Base-by-base conservation (phyloP, 192 early-diverging fungal species). In the Paraglomus brasilianum region DNA sequence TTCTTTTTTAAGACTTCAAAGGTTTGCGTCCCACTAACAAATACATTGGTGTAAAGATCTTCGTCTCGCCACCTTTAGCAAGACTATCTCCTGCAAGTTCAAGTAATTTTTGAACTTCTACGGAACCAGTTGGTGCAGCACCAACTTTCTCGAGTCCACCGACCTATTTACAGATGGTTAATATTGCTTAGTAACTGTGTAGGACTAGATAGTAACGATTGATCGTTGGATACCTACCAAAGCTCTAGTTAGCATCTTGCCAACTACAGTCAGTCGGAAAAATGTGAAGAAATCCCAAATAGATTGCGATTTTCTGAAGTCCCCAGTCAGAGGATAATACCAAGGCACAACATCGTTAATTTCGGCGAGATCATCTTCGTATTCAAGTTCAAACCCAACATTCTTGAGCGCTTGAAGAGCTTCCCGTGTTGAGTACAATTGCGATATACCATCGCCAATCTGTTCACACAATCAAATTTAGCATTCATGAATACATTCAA, bases 11-110 rank as follows among this genome's bases (percentile, higher is more conserved):
- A n/a, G n/a, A n/a, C n/a, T n/a, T n/a, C n/a, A 67, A 21, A 19
- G 89, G 91, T 76, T 93, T 91, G 64, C 81, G 81, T 11, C 85
- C 90, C 63, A 88, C 86, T 43, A 93, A 87, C 65, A 91, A 88
- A 82, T 89, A 97, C 96, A 98, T 98, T 69, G 96, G 96, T 10
- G 96, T 98, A 70, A 97, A 95, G 53, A 98, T 77, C 56, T 90
- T 83, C 70, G 85, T 69, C 72, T 85, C 82, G 19, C 87, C 96
- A 62, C 93, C 92, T 44, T 80, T 84, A 39, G 93, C 86, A n/a
- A 96, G 82, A 71, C 85, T 79, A 77, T 94, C 91, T 8, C 91
- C 89, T 30, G 88, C 96, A 2, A 84, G 86, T 62, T 89, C 85
- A 69, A 98, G 82, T 48, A 97, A 80, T 21, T 83, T 79, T 66